phyloP scores from a whole-genome alignment of 1,139 yeast genomes.

The Pichia sp. region DNA sequence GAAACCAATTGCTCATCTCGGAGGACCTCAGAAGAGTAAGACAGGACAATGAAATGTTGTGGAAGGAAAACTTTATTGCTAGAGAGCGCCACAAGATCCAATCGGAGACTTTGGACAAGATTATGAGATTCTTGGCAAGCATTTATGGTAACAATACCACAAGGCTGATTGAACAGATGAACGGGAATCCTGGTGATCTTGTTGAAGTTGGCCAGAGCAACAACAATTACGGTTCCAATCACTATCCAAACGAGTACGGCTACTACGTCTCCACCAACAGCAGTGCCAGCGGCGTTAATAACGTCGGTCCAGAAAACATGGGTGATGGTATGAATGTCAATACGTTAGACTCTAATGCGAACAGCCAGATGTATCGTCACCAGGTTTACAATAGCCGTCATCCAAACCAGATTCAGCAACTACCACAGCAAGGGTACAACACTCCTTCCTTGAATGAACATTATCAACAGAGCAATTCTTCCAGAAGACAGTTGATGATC shows the following conservation, averaged over 20 bases:
- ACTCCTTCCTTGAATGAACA: not conserved
- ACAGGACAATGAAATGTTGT: conserved; percentile 81
- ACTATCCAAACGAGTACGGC: conserved; percentile 2
- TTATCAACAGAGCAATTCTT: conserved; percentile 1
- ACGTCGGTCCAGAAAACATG: not conserved
- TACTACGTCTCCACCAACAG: conserved; percentile 1
- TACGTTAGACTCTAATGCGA: not conserved
- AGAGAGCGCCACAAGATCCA: conserved; percentile 84
- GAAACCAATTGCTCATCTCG: conserved; percentile 73
- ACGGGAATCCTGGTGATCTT: conserved; percentile 13
- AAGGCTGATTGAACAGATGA: conserved; percentile 39
- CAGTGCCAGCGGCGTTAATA: not conserved
- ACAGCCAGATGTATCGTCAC: not conserved
- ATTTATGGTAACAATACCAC: conserved; percentile 65
- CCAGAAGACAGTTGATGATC: conserved; percentile 26
- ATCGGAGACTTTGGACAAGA: conserved; percentile 82
- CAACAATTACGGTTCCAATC: not conserved
- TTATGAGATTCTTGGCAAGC: conserved; percentile 79
- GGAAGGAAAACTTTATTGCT: conserved; percentile 84
- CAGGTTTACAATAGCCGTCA: not conserved
- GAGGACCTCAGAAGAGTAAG: conserved; percentile 80
- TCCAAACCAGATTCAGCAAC: not conserved
- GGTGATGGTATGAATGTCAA: not conserved
- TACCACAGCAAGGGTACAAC: not conserved
- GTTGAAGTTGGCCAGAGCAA: conserved; percentile 18